phyloP scores from a whole-genome alignment of 805 yeast genomes.

The Yarrowia keelungensis region DNA sequence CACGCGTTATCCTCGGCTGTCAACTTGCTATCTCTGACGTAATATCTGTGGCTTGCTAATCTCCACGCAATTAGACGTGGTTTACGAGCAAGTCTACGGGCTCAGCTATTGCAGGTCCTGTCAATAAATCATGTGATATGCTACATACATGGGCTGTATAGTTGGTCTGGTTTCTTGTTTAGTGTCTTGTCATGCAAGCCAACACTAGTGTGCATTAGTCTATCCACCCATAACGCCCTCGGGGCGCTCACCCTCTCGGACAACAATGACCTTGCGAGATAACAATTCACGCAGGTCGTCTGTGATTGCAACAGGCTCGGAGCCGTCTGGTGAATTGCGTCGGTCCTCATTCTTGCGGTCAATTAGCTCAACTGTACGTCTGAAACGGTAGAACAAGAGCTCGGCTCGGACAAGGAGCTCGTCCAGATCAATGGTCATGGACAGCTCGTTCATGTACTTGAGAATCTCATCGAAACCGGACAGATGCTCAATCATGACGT shows the following conservation, averaged over 20 bases:
- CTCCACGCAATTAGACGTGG: neutral
- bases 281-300: conserved; percentile 67
- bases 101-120: neutral
- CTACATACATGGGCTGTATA: conserved; percentile 8
- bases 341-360: conserved; percentile 54
- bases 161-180: neutral
- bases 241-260: conserved; percentile 60
- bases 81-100: no score
- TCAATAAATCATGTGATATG: conserved; percentile 26
- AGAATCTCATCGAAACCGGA: conserved; percentile 87
- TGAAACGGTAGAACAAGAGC: conserved; percentile 77
- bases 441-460: conserved; percentile 89
- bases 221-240: conserved; percentile 52
- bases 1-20: neutral
- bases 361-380: conserved; percentile 77
- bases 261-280: conserved; percentile 66
- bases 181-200: conserved; percentile 17
- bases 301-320: conserved; percentile 46
- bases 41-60: conserved; percentile 1
- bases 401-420: conserved; percentile 86
- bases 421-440: conserved; percentile 74
- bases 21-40: neutral
- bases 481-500: conserved; percentile 75
- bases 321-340: conserved; percentile 31
- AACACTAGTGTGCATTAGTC: neutral